Base-by-base conservation (phyloP, 805 yeast species). In the Cyberlindnera maritima region DNA sequence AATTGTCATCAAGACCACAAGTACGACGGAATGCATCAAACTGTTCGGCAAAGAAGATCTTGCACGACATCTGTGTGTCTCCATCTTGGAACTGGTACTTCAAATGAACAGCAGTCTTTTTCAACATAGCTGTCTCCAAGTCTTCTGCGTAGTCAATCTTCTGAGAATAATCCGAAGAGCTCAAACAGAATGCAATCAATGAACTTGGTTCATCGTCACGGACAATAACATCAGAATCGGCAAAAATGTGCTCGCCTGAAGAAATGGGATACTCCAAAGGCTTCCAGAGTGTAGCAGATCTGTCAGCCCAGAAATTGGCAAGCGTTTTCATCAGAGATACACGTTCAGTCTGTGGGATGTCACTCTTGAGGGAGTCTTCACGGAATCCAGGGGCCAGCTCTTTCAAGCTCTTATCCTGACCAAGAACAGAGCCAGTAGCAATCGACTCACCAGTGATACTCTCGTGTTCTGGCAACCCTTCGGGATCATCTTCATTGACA, bases 171-270 rank as follows among this genome's bases (percentile, higher is more conserved):
- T 94, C 98, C 3, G 81, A 76, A 0, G 96, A 81, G 44, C 91
- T 86, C 50, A 94, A 68, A 62, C 98, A 92, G 59, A 94, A 91
- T 0, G 98, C 96, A 53, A 95, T 88, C 49, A 94, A 68, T 0
- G 98, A 91, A 57, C 95, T 85, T 10, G 98, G 99, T 62, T 94
- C 99, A 63, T 89, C 97, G 59, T 94, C 99, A 42, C 99, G 72
- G 10, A 94, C 92, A 48, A 94, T 83, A 18, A 94, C 96, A 63
- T 88, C 89, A 8, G 96, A 88, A 61, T 95, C 98, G 17, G 88
- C 89, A 70, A 94, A 94, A 1, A 92, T 80, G 63, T 94, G 98
- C 61, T 94, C 98, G 0, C 85, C 76, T 0, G 90, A 76, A 2
- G 67, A 53, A 2, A 91, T 71, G 2, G 98, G 96, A 65, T 90